Evolutionary conservation across 2,329 filamentous ascomycete species (phyloP).

Genomic region (Fusarium anguioides): DNA sequence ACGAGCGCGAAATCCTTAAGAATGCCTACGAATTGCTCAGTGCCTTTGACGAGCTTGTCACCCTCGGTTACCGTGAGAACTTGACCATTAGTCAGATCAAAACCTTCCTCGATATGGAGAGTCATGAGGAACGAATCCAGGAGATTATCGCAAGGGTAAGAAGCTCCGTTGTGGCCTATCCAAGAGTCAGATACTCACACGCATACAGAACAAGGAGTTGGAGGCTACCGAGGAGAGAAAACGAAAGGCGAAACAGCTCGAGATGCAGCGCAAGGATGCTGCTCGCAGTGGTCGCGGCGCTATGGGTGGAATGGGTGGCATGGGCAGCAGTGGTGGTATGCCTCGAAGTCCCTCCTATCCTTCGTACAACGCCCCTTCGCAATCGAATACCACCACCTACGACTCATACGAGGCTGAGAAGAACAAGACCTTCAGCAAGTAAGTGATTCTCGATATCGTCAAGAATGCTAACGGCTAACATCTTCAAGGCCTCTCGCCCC

Average conservation of each 20-base stretch:
- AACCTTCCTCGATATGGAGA: conserved; percentile 99
- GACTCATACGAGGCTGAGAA: conserved; percentile 97
- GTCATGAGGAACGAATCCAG: conserved; percentile 98
- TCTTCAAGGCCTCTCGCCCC: conserved; percentile 67
- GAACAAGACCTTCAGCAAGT: conserved; percentile 90
- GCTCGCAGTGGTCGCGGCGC: conserved; percentile 72
- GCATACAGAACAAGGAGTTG: conserved; percentile 89
- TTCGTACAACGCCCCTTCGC: conserved; percentile 84
- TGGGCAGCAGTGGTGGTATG: conserved; percentile 55
- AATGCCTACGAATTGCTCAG: conserved; percentile 97
- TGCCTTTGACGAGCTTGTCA: conserved; percentile 97
- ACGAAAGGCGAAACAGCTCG: conserved; percentile 97
- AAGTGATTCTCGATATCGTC: conserved; percentile 46
- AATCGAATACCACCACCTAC: conserved; percentile 83
- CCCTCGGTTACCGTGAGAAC: conserved; percentile 95
- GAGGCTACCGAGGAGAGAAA: conserved; percentile 99
- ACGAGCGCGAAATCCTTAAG: conserved; percentile 93
- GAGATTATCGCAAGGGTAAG: conserved; percentile 92
- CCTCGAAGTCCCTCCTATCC: conserved; percentile 86
- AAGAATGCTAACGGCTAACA: conserved; percentile 12
- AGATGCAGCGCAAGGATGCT: conserved; percentile 98
- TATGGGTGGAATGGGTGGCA: conserved; percentile 46
- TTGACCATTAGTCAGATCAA: conserved; percentile 97
- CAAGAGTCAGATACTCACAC: conserved; percentile 37
- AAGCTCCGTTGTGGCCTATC: not conserved